Base-by-base conservation (phyloP, 495 filamentous ascomycete genomes). In the Collariella sp. region DNA sequence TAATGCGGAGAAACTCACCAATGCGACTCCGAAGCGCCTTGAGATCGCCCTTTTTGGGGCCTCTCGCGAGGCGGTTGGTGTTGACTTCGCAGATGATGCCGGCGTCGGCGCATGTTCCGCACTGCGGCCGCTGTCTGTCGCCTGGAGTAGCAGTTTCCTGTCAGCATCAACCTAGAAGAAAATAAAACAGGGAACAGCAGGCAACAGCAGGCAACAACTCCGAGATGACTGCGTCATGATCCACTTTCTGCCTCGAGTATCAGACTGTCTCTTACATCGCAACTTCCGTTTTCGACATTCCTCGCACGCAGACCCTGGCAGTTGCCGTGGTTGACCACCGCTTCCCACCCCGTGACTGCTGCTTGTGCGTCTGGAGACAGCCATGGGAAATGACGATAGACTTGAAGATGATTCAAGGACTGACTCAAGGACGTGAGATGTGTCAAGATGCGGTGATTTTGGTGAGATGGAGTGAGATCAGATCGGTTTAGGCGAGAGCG, bases 11-110 rank as follows among this genome's bases (percentile, higher is more conserved):
- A 19, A 16, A 63, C 71, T 36, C 56, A 76, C 76, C 71, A 41
- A 79, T 73, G 23, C 74, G 67, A 38, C 66, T 72, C 46, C 72
- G 67, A 36, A 79, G 65, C 0, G 73, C 74, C 31, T 77, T 74
- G 48, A 79, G 64, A 46, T 79, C 72, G 15, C 79, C 77, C 47
- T 76, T 79, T 50, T 79, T 76, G 0, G 79, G 79, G 0, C 79
- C 78, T 7, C 79, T 63, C 23, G 70, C 67, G 20, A 69, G 64
- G 12, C 75, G 74, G 18, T 68, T 63, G 31, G 72, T 72, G 60
- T 68, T 76, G 29, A 77, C 68, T 42, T 75, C 70, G 62, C 78
- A 81, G 20, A 63, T 58, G 31, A 76, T 64, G 9, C 72, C 75
- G n/a, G 70, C 66, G 22, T 78, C 73, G 18, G 63, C 68, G 54